Base-by-base conservation (phyloP, 495 filamentous ascomycete genomes). In the Astrothelium macrocarpum region DNA sequence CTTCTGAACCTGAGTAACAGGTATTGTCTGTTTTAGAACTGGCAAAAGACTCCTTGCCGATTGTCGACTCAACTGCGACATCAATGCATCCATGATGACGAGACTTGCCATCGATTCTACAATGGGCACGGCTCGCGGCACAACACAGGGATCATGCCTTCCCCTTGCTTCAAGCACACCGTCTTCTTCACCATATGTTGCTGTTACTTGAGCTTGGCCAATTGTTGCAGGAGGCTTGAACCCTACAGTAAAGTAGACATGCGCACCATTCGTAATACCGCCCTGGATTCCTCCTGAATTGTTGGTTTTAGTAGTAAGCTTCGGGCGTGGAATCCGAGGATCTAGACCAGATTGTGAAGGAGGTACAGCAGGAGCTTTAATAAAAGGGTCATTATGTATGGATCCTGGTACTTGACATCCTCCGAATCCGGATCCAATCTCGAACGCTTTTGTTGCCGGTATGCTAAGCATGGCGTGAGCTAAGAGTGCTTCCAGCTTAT, bases 211-310 rank as follows among this genome's bases (percentile, higher is more conserved):
- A 28, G 90, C 90, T 77, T 93, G 89, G 36, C 91, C 90, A 72
- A 98, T 98, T 10, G 94, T 98, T 10, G 94, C 94, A 9, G 94
- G 85, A 1, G 93, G 89, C 79, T 98, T 98, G 85, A 98, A 98
- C 16, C 83, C 94, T 29, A 97, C 85, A 53, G 87, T 86, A 84
- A 98, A 97, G 81, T 93, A 97, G 77, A 98, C 90, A 32, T 85
- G 87, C 25, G 90, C 90, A 59, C 95, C 94, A 75, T 98, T 98
- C 60, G 88, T 88, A 74, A 98, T 98, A 64, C 94, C 94, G 45
- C 94, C 94, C 78, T 98, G 94, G 68, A 98, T 90, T 68, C 94
- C 94, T 26, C 94, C 95, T 1, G 89, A 94, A 80, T 95, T 94
- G 80, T 98, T 98, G 36, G 95, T 97, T 76, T 87, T 88, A 43